Base-by-base conservation (phyloP, 169 alveolate genomes). In the Ichthyophthirius multifiliis region DNA sequence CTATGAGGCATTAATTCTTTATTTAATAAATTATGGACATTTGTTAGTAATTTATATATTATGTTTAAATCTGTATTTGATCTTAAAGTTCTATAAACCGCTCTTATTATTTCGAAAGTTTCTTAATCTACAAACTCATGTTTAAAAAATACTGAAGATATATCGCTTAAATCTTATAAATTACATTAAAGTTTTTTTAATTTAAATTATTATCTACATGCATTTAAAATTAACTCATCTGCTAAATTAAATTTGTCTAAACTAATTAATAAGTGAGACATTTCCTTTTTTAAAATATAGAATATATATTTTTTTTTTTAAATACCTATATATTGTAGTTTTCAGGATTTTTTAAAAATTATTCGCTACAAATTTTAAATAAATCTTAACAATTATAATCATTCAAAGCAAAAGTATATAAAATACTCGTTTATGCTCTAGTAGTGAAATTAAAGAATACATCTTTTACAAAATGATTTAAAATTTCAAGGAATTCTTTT, bases 1-100 rank as follows among this genome's bases (percentile, higher is more conserved):
- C 71, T 55, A 55, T 55, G 71, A 5, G 71, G 71, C 71, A 55
- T 55, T 23, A 55, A 27, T 27, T 55, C 71, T 23, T 55, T 55
- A 55, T 55, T 55, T 55, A 55, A 55, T 16, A 55, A 27, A 10
- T 34, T 55, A 5, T 34, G 31, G 31, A 39, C 71, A 55, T 55
- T 55, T 2, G 71, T 55, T 10, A 55, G 39, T 3, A 55, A 23
- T 9, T 55, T 55, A 23, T 20, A 13, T 0, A 55, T n/a, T 20
- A 55, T 55, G 13, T 16, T 20, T 55, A 27, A 55, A 27, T 55
- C 71, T 4, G 71, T 55, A 16, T 55, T 55, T 20, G 41, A 55
- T 55, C 71, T 55, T 6, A 55, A 23, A 3, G 71, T 23, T 55
- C 71, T 55, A 7, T 55, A 55, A 27, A 39, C 31, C 9, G 23